Evolutionary conservation across 805 yeast species (phyloP).

Genomic region (Kodamaea hsintzibuensis): DNA sequence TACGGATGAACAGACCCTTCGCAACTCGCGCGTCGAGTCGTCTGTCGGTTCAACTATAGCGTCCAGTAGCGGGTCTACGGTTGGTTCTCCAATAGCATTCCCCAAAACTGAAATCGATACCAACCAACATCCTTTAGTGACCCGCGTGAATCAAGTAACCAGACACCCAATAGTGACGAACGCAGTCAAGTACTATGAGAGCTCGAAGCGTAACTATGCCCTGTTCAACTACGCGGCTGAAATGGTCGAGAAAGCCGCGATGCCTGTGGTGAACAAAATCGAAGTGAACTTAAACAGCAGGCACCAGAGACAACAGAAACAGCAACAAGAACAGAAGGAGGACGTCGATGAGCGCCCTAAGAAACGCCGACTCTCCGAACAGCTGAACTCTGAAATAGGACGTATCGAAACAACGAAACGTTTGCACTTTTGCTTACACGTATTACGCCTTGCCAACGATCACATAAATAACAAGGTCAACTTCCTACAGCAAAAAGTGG

Average conservation of each 20-base stretch:
- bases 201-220: constrained; percentile 46
- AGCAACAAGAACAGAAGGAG: not conserved
- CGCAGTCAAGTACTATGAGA: constrained; percentile 50
- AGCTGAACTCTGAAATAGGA: constrained; percentile 17
- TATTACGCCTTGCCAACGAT: constrained; percentile 77
- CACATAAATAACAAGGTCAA: constrained; percentile 69
- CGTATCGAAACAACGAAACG: constrained; percentile 73
- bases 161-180: constrained; percentile 46
- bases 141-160: constrained; percentile 37
- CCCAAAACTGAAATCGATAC: not conserved
- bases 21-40: not conserved
- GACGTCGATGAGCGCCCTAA: constrained; percentile 6
- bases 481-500: constrained; percentile 53
- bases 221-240: constrained; percentile 62
- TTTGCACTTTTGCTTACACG: constrained; percentile 74
- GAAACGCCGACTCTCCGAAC: constrained; percentile 25
- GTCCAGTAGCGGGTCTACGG: constrained; percentile 10
- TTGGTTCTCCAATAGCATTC: not conserved
- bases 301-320: constrained; percentile 25
- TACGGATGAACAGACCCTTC: constrained; percentile 1
- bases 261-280: constrained; percentile 52
- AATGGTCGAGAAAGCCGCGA: constrained; percentile 55
- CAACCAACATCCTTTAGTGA: constrained; percentile 39
- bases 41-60: not conserved
- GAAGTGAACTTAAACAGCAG: constrained; percentile 46